A percentile compares a stretch with the other conserved stretches of the same genome.
phyloP scores from a whole-genome alignment of 331 rosid genomes.

The Spiraea crenata region DNA sequence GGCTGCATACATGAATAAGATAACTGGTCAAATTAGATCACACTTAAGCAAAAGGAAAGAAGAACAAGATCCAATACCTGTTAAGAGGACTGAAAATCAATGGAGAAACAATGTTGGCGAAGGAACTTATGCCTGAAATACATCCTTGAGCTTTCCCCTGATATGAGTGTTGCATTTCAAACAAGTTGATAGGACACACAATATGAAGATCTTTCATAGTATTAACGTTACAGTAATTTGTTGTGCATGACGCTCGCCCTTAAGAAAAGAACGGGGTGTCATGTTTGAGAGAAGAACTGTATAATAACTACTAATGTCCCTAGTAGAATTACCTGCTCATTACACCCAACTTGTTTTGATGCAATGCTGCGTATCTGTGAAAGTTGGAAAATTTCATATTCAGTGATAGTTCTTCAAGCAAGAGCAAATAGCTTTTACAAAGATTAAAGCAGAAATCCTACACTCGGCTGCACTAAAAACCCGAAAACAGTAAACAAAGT shows the following conservation, averaged over 20 bases:
- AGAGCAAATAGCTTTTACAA: background rate
- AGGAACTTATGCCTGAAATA: constrained; percentile 68
- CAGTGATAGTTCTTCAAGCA: background rate
- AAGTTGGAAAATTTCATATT: background rate
- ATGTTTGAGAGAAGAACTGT: too few relatives aligned
- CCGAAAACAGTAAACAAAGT: constrained; percentile 43
- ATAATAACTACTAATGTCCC: too few relatives aligned
- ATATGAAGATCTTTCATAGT: too few relatives aligned
- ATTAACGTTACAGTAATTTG: too few relatives aligned
- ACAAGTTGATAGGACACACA: background rate
- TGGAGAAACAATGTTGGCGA: constrained; percentile 72
- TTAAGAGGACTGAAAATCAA: constrained; percentile 76
- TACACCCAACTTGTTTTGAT: constrained; percentile 70
- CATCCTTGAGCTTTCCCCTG: constrained; percentile 94
- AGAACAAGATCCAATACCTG: constrained; percentile 33
- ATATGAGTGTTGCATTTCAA: background rate
- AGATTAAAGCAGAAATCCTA: constrained; percentile 32
- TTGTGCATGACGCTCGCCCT: too few relatives aligned
- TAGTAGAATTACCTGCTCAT: constrained; percentile 54
- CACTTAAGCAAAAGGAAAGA: background rate
- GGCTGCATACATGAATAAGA: constrained; percentile 42
- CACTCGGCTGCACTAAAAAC: constrained; percentile 59
- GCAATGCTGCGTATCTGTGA: constrained; percentile 78
- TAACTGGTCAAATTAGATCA: constrained; percentile 18
- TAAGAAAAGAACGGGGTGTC: too few relatives aligned